These are phyloP conservation scores for Cryomyces antarcticus DNA, from an alignment of 495 filamentous ascomycete genomes.

Conservation along the genomic window DNA sequence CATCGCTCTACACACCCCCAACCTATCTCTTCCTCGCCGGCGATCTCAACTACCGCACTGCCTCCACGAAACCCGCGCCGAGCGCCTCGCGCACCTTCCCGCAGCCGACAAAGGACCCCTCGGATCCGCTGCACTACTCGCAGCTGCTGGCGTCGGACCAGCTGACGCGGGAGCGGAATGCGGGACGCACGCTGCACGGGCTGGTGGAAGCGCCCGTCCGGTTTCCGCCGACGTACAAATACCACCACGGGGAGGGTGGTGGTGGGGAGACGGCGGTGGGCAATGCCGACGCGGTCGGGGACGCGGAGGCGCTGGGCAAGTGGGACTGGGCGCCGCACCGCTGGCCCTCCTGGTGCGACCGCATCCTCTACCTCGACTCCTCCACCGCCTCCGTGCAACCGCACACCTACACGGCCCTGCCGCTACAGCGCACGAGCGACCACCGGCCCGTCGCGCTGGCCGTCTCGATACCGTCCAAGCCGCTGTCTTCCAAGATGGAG, in stretches of 20 bases:
- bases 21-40: slow-evolving; percentile 72
- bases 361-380: slow-evolving; percentile 48
- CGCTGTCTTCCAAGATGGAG: slow-evolving; percentile 11
- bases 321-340: slow-evolving; percentile 65
- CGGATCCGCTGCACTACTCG: slow-evolving; percentile 30
- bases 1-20: slow-evolving; percentile 44
- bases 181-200: slow-evolving; percentile 50
- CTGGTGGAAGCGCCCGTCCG: slow-evolving; percentile 49
- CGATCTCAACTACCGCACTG: slow-evolving; percentile 88
- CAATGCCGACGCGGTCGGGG: slow-evolving; percentile 8
- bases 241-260: slow-evolving; percentile 21
- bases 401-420: slow-evolving; percentile 48
- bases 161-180: slow-evolving; percentile 42
- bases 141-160: slow-evolving; percentile 59
- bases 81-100: slow-evolving; percentile 35
- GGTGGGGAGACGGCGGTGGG: slow-evolving; percentile 13
- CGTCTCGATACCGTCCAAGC: slow-evolving; percentile 31
- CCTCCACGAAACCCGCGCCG: slow-evolving; percentile 32
- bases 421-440: slow-evolving; percentile 57
- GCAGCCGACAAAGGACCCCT: slow-evolving; percentile 29
- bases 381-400: slow-evolving; percentile 14
- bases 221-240: slow-evolving; percentile 93
- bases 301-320: neutral
- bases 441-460: slow-evolving; percentile 64
- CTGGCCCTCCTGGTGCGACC: slow-evolving; percentile 89